These are phyloP conservation scores for Colletotrichum sp. DNA, from an alignment of 2,329 filamentous ascomycete species.

Conservation along the genomic window DNA sequence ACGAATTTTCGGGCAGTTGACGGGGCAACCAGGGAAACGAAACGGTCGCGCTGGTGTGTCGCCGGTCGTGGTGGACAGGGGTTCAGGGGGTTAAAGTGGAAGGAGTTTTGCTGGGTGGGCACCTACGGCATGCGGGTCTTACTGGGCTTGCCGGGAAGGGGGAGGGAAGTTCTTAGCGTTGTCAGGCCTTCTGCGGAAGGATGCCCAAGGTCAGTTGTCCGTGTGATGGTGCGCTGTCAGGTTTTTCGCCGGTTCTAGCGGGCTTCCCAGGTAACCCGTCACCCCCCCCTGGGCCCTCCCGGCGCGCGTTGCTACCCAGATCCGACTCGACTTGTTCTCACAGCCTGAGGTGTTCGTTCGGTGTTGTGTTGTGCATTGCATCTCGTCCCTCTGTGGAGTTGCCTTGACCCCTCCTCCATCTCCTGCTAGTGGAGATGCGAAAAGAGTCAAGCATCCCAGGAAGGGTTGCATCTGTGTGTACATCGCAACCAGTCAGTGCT, in stretches of 20 bases:
- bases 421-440: neutral
- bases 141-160: neutral
- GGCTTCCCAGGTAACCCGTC: constrained; percentile 10
- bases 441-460: neutral
- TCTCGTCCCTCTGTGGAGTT: constrained; percentile 7
- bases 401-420: neutral
- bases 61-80: neutral
- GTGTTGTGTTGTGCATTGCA: constrained; percentile 2
- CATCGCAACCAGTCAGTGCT: constrained; percentile 6
- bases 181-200: neutral
- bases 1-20: constrained; percentile 21
- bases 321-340: neutral
- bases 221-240: constrained; percentile 19
- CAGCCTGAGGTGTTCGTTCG: neutral
- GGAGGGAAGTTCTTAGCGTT: neutral
- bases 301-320: constrained; percentile 32
- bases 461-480: neutral
- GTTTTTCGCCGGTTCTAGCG: neutral
- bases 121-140: neutral
- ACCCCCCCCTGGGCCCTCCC: neutral
- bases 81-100: constrained; percentile 14
- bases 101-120: neutral
- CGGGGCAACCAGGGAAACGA: constrained; percentile 17
- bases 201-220: neutral
- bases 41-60: neutral